phyloP scores from a whole-genome alignment of 345 rosid genomes.

The Geranium brycei region DNA sequence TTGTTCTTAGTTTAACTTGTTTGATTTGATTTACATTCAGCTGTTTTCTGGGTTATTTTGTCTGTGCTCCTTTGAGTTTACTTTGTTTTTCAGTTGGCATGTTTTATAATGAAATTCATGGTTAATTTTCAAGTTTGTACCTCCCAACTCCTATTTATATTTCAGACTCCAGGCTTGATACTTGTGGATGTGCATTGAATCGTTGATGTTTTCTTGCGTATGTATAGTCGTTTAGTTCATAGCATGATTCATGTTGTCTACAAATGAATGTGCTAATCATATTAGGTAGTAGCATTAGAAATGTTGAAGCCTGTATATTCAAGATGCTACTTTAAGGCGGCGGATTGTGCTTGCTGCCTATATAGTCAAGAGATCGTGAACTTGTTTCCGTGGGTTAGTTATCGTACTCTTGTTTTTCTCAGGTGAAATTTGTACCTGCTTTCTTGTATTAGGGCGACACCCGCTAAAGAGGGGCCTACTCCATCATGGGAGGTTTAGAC shows the following conservation, averaged over 20 bases:
- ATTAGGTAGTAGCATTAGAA: too few species aligned
- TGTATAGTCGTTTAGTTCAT: background rate
- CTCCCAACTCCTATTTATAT: too few species aligned
- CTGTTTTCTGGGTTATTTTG: background rate
- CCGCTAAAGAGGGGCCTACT: conserved; percentile 7
- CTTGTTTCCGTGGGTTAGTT: background rate
- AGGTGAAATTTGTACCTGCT: background rate
- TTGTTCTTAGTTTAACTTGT: too few species aligned
- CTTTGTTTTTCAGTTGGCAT: background rate
- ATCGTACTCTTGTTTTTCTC: background rate
- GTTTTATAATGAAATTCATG: background rate
- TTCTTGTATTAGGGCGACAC: conserved; percentile 3
- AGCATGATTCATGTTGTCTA: background rate
- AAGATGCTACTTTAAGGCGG: too few species aligned
- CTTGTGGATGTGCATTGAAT: background rate
- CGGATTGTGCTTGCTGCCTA: too few species aligned
- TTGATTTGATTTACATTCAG: background rate
- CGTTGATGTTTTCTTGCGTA: background rate
- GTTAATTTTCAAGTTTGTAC: background rate
- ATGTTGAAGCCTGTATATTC: background rate
- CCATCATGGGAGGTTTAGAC: conserved; percentile 60
- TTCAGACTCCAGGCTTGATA: too few species aligned
- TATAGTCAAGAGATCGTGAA: background rate
- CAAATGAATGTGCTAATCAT: background rate
- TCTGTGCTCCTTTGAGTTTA: background rate